phyloP scores from a whole-genome alignment of 768 basidiomycete species.

The Candolleomyces aberdarensis region DNA sequence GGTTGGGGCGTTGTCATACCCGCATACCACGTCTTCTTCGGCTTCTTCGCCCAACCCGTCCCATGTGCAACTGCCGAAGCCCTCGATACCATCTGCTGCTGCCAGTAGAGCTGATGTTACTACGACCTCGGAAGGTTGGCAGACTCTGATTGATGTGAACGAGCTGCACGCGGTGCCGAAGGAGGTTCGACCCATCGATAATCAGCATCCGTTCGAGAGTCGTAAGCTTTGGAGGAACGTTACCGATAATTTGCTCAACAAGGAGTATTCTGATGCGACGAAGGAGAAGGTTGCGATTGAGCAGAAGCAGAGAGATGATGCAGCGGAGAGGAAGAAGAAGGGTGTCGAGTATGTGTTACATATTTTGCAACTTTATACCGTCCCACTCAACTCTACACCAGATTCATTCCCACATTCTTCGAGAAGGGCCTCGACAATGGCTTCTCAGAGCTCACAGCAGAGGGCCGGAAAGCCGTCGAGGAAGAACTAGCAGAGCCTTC shows the following conservation, averaged over 20 bases:
- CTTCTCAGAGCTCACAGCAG: constrained; percentile 61
- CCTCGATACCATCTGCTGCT: constrained; percentile 32
- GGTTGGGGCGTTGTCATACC: constrained; percentile 44
- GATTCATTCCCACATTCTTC: constrained; percentile 77
- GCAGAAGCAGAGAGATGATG: constrained; percentile 87
- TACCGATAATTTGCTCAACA: constrained; percentile 67
- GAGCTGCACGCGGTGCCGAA: constrained; percentile 75
- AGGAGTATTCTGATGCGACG: constrained; percentile 91
- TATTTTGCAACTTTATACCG: background rate
- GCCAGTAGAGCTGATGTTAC: constrained; percentile 45
- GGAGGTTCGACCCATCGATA: constrained; percentile 74
- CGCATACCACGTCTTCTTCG: constrained; percentile 35
- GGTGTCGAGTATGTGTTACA: constrained; percentile 64
- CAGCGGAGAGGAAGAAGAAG: constrained; percentile 81
- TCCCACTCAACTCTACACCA: constrained; percentile 19
- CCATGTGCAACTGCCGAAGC: constrained; percentile 37
- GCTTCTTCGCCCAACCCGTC: constrained; percentile 49
- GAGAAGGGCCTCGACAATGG: constrained; percentile 67
- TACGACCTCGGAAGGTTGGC: constrained; percentile 49
- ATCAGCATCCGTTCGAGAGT: constrained; percentile 80
- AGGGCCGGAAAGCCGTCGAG: constrained; percentile 68
- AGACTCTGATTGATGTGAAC: constrained; percentile 74
- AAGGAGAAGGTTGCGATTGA: constrained; percentile 90
- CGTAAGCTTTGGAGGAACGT: constrained; percentile 85
- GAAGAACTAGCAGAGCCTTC: constrained; percentile 57